Base-by-base conservation (phyloP, 2,329 filamentous ascomycete species). In the Ceratocystis cacaofunesta region DNA sequence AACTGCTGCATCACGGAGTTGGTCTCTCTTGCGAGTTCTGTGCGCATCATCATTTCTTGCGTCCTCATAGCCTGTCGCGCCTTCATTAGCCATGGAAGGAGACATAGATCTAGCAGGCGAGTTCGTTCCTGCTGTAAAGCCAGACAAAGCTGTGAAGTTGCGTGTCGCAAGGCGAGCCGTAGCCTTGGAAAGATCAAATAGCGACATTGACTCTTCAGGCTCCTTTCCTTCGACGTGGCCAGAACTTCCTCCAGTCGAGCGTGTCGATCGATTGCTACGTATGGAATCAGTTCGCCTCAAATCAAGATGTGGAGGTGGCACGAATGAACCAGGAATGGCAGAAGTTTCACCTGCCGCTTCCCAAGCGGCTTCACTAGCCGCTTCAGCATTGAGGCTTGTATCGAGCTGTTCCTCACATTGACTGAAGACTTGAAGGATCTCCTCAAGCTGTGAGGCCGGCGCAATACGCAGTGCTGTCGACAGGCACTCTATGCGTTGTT, bases 401-500 rank as follows among this genome's bases (percentile, higher is more conserved):
- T 86, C 85, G 62, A 90, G 82, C 72, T 92, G 88, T 70, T 90
- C 86, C 71, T 95, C 89, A 69, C 88, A 91, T 57, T 87, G 81
- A 12, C 87, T 83, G 78, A 88, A 94, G 1, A 84, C 85, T 62
- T 84, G 85, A 2, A 94, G 76, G 15, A 94, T 88, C 69, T 90
- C 87, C 67, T 88, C 85, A 0, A 94, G 79, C 12, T 87, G 84
- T 0, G 80, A 77, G 0, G 84, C 76, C 0, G 89, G 90, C 0
- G 89, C 88, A 62, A 92, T 82, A 7, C 89, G 81, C 19, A 94
- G 78, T 0, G 90, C 88, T 12, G 87, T 85, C 0, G 87, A 85
- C 1, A 95, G 78, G 46, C 91, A 87, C 70, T 92, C 90, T 72
- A 91, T 89, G 25, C 89, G 84, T 72, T 92, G 89, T 70, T 92